Conservation (phyloP, 345 rosid species). For the Toxicodendron radicans region DNA sequence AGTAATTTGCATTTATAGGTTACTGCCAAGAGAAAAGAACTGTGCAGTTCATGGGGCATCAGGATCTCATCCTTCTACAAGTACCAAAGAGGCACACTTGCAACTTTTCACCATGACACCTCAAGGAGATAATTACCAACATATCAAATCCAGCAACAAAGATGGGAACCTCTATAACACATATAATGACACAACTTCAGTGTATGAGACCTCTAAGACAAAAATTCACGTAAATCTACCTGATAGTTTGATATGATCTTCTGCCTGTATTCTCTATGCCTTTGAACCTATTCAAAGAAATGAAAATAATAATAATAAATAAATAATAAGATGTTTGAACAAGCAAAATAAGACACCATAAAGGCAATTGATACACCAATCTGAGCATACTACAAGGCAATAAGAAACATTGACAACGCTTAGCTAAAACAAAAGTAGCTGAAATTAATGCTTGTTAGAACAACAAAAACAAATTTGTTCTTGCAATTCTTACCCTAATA, state of each 20-base stretch:
- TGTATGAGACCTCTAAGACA: background rate
- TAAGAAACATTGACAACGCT: background rate
- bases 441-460: background rate
- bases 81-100: background rate
- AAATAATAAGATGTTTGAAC: background rate
- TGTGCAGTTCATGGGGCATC: background rate
- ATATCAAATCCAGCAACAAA: background rate
- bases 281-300: slow-evolving; percentile 48
- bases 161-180: background rate
- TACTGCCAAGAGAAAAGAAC: background rate
- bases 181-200: background rate
- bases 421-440: background rate
- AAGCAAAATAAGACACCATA: background rate
- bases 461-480: background rate
- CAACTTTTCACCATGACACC: background rate
- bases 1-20: background rate
- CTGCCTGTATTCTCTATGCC: slow-evolving; percentile 78
- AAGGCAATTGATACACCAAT: background rate
- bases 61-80: background rate
- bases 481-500: background rate
- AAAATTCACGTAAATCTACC: slow-evolving; percentile 39
- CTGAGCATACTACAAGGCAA: too few relatives aligned
- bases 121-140: background rate
- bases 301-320: background rate
- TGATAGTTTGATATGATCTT: slow-evolving; percentile 68